Percentiles rank a stretch among this genome's conserved stretches.
Conservation (phyloP, 2,329 filamentous ascomycete species). For the Aspergillus hiratsukae region DNA sequence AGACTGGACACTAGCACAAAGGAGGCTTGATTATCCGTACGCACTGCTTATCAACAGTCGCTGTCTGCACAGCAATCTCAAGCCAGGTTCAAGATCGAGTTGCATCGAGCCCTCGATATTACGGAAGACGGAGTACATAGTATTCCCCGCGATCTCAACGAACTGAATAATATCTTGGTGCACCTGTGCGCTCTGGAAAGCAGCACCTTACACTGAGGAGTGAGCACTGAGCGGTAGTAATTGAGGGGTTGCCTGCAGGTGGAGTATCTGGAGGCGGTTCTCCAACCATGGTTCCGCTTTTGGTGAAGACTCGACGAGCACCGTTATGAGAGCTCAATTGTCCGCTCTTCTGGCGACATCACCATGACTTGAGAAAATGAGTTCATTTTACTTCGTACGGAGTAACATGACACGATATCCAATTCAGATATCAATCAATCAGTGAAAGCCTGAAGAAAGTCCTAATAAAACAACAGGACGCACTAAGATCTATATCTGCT, state of each 20-base stretch:
- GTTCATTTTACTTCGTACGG: neutral
- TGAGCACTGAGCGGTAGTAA: neutral
- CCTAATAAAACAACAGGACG: neutral
- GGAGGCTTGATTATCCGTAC: slow-evolving; percentile 5
- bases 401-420: neutral
- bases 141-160: neutral
- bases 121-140: neutral
- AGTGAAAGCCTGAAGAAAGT: neutral
- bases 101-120: neutral
- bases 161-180: neutral
- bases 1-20: neutral
- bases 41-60: neutral
- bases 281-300: slow-evolving; percentile 18
- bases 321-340: slow-evolving; percentile 9
- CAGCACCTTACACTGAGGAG: neutral
- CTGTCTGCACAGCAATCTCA: neutral
- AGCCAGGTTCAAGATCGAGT: neutral
- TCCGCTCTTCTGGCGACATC: slow-evolving; percentile 5
- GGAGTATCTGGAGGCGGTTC: slow-evolving; percentile 4
- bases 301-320: slow-evolving; percentile 13
- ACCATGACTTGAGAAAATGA: neutral
- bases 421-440: neutral
- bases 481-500: neutral
- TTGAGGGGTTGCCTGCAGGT: slow-evolving; percentile 18
- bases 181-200: neutral